Percentiles rank a stretch among this genome's conserved stretches.
Conservation (phyloP, 2,329 filamentous ascomycete species). For the Pestalotiopsis sp. region DNA sequence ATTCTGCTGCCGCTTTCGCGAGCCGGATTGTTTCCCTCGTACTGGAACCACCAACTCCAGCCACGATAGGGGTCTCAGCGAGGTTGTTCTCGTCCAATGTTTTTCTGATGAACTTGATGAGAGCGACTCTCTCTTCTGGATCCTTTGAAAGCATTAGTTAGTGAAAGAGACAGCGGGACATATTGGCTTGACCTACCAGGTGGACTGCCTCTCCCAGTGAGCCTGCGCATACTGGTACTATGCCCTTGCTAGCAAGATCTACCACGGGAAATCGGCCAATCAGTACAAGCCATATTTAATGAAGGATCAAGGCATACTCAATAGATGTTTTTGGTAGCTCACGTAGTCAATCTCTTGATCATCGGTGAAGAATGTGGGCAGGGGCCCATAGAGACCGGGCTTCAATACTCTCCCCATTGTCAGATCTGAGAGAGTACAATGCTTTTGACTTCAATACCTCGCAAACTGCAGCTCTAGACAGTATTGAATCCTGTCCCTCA, state of each 20-base stretch:
- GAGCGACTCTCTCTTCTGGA: slow-evolving; percentile 20
- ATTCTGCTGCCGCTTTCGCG: slow-evolving; percentile 20
- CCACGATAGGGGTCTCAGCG: slow-evolving; percentile 23
- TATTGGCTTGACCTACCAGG: slow-evolving; percentile 15
- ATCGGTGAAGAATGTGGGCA: slow-evolving; percentile 14
- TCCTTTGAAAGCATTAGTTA: slow-evolving; percentile 14
- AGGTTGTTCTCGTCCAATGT: slow-evolving; percentile 24
- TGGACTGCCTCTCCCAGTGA: slow-evolving; percentile 28
- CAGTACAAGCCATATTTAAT: not conserved
- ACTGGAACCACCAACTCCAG: slow-evolving; percentile 24
- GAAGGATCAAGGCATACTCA: slow-evolving; percentile 18
- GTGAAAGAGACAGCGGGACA: not conserved
- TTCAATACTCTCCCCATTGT: not conserved
- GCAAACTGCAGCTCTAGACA: too few species aligned
- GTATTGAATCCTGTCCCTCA: too few species aligned
- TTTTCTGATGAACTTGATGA: slow-evolving; percentile 23
- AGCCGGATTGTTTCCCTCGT: slow-evolving; percentile 26
- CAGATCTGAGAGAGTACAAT: too few species aligned
- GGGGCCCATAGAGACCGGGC: slow-evolving; percentile 4
- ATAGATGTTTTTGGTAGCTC: slow-evolving; percentile 23
- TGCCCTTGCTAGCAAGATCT: slow-evolving; percentile 14
- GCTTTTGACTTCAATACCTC: not conserved
- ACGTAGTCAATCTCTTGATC: slow-evolving; percentile 26
- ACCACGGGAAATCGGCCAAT: not conserved
- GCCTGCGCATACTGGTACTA: slow-evolving; percentile 27